These are phyloP conservation scores for Raphanus hybrid DNA, from an alignment of 441 rosid species.

Conservation along the genomic window DNA sequence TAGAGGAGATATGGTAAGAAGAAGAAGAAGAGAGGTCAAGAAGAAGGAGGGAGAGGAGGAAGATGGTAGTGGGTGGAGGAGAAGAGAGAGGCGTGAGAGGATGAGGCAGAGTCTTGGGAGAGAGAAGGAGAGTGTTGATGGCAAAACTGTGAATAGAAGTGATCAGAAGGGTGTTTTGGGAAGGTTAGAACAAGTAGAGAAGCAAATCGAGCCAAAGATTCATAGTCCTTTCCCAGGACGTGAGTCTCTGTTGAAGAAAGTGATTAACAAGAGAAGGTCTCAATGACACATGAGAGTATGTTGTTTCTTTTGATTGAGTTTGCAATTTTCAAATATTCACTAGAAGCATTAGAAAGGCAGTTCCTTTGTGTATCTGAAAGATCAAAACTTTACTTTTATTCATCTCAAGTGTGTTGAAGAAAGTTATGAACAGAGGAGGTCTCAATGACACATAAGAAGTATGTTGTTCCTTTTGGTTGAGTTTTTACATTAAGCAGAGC, in stretches of 20 bases:
- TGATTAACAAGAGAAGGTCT: conserved; percentile 36
- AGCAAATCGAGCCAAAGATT: conserved; percentile 31
- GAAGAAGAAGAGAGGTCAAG: conserved; percentile 31
- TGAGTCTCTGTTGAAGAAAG: conserved; percentile 59
- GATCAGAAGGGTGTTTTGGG: conserved; percentile 37
- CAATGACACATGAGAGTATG: conserved; percentile 15
- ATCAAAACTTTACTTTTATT: too few species aligned
- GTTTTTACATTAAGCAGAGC: too few species aligned
- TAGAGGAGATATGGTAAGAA: conserved; percentile 15
- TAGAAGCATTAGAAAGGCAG: background rate
- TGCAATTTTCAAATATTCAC: background rate
- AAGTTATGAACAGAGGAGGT: too few species aligned
- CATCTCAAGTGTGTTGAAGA: background rate
- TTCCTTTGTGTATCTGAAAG: conserved; percentile 1
- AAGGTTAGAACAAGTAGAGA: conserved; percentile 18
- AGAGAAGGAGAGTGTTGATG: conserved; percentile 33
- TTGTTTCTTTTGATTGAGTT: background rate
- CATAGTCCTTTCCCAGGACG: conserved; percentile 74
- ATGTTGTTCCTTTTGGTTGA: too few species aligned
- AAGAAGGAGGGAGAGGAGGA: conserved; percentile 39
- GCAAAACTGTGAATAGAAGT: conserved; percentile 25
- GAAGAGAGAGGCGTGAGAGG: conserved; percentile 45
- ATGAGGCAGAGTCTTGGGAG: conserved; percentile 32
- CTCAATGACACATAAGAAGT: too few species aligned
- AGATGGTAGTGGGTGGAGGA: conserved; percentile 45